Conservation (phyloP, 2,329 filamentous ascomycete species). For the Cadophora sp. region DNA sequence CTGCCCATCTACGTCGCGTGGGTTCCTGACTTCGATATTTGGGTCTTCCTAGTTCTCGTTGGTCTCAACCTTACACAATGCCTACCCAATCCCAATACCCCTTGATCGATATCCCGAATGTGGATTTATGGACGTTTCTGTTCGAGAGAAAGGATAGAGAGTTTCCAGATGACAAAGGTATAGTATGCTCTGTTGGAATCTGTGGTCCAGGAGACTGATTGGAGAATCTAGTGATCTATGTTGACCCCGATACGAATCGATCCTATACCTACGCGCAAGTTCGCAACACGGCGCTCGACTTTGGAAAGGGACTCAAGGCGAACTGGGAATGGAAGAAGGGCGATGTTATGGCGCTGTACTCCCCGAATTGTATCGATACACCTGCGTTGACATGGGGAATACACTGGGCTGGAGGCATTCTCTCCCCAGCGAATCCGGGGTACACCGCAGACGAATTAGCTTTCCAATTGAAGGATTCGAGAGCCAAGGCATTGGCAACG, state of each 20-base stretch:
- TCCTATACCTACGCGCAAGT: constrained; percentile 75
- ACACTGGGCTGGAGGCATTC: constrained; percentile 81
- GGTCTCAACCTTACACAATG: constrained; percentile 42
- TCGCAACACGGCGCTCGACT: constrained; percentile 70
- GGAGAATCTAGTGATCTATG: constrained; percentile 70
- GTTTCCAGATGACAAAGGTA: constrained; percentile 78
- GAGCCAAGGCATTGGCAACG: constrained; percentile 77
- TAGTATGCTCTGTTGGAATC: constrained; percentile 27
- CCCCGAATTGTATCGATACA: constrained; percentile 86
- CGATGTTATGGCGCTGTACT: constrained; percentile 83
- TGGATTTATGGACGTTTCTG: constrained; percentile 80
- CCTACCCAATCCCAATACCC: constrained; percentile 40
- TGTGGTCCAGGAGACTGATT: constrained; percentile 4
- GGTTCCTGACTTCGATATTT: constrained; percentile 40
- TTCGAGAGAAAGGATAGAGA: constrained; percentile 71
- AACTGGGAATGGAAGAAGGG: constrained; percentile 81
- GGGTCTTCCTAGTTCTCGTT: constrained; percentile 38
- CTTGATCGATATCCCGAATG: constrained; percentile 69
- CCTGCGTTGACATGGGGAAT: constrained; percentile 78
- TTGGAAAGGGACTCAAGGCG: constrained; percentile 79
- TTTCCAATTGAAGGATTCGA: constrained; percentile 81
- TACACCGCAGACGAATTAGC: constrained; percentile 86
- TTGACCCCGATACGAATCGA: constrained; percentile 72
- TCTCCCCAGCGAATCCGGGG: constrained; percentile 86
- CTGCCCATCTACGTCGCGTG: constrained; percentile 39